Evolutionary conservation across 163 green algal species (phyloP), one percentile per base, ranked within the genome.

Genomic region (Chloromonas sp.): DNA sequence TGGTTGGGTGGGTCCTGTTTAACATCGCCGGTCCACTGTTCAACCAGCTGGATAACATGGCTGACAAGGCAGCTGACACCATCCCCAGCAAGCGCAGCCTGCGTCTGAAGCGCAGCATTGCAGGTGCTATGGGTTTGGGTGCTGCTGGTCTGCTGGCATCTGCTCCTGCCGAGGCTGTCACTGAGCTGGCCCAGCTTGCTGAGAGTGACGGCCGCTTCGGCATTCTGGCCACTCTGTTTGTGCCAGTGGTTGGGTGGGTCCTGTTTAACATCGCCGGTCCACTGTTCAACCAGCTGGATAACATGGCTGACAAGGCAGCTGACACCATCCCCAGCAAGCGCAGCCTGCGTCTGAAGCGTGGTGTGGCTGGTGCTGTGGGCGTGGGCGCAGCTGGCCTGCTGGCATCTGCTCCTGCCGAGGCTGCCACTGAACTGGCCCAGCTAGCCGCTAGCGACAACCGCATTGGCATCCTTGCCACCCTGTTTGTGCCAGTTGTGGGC

Each of bases 1-100:
- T 76, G 2, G 1, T 93, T 0, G 89, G 86, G 71, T 93, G 90
- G 90, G 91, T 93, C 14, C 89, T 58, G 11, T 94, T 94, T 87
- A 94, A 94, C 89, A 93, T 93, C 71, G 13, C 86, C 0, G 82
- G 83, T 60, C 71, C 81, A 0, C 5, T 80, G 8, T 80, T 87
- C 81, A 85, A 84, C 79, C 90, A 93, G 88, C 85, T 93, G 59
- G 58, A 86, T 14, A 14, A 58, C 13, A 71, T 78, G 36, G 59
- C 2, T 14, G 76, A 61, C 14, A n/a, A 15, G 2, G 15, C 74
- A 57, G 60, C 2, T 11, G 0, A n/a, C 0, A 15, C 60, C 59
- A 57, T 5, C 11, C 78, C 60, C 14, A 14, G 81, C 0, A 70
- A 84, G 77, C 61, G 36, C 78, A 81, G 13, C 2, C 11, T 60